phyloP scores from a whole-genome alignment of 148 eudicot genomes.

The Amaranthus cruentus region DNA sequence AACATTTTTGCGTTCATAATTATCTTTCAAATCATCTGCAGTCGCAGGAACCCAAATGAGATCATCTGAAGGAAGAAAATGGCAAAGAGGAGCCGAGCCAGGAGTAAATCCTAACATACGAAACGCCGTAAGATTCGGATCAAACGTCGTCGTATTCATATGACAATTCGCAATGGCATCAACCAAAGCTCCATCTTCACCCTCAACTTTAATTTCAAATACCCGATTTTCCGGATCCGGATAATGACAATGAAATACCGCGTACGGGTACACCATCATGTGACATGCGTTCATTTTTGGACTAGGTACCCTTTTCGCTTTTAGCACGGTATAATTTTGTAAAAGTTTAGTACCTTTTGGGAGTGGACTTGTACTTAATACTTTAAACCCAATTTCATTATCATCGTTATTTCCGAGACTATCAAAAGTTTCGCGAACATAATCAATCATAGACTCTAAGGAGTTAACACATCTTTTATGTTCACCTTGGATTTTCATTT shows the following conservation, averaged over 20 bases:
- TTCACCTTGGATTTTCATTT: not conserved
- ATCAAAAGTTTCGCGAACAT: too few relatives aligned
- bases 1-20: too few relatives aligned
- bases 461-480: not conserved
- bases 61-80: constrained; percentile 13
- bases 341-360: not conserved
- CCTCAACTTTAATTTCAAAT: not conserved
- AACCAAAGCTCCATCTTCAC: not conserved
- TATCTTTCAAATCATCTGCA: too few relatives aligned
- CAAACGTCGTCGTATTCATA: constrained; percentile 6
- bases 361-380: not conserved
- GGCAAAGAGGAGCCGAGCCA: constrained; percentile 10
- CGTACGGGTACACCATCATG: constrained; percentile 2
- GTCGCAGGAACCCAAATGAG: constrained; percentile 11
- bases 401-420: too few relatives aligned
- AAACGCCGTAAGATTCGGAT: not conserved
- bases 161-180: constrained; percentile 11
- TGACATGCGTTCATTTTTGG: constrained; percentile 5
- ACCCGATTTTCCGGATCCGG: constrained; percentile 5
- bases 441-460: not conserved
- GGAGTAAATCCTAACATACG: not conserved
- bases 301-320: not conserved
- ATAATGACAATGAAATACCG: constrained; percentile 8
- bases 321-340: not conserved
- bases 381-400: not conserved